These are phyloP conservation scores for Houttuynia cordata DNA, from an alignment of 164 flowering plant species.

Conservation along the genomic window DNA sequence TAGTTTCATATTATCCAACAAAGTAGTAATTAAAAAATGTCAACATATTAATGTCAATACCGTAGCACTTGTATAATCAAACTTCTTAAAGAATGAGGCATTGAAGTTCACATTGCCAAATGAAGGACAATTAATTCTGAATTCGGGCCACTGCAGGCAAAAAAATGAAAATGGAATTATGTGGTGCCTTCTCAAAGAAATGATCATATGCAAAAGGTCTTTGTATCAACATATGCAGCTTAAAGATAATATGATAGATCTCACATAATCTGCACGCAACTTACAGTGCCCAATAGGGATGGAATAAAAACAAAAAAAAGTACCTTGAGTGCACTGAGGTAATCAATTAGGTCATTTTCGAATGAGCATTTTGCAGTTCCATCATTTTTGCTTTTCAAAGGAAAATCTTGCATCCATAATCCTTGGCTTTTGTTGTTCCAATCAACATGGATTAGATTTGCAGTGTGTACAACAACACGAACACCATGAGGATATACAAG, in stretches of 20 bases:
- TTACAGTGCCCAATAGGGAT: neutral
- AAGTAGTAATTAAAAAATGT: neutral
- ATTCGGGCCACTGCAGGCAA: conserved; percentile 74
- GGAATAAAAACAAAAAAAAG: neutral
- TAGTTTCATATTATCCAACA: neutral
- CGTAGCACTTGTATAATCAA: conserved; percentile 70
- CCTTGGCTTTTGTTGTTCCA: conserved; percentile 99
- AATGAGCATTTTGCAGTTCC: conserved; percentile 41
- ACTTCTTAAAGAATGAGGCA: conserved; percentile 71
- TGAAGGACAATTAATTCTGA: conserved; percentile 42
- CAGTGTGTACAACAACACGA: conserved; percentile 82
- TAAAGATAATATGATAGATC: neutral
- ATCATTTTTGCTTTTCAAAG: conserved; percentile 66
- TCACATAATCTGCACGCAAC: neutral
- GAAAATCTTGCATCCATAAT: conserved; percentile 99
- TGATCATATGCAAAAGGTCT: neutral
- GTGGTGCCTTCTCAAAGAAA: neutral
- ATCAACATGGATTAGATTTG: conserved; percentile 86
- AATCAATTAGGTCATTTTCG: conserved; percentile 81
- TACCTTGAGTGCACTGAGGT: conserved; percentile 79
- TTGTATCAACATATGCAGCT: neutral
- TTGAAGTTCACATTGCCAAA: conserved; percentile 51
- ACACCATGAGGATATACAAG: conserved; percentile 88
- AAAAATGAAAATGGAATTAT: neutral
- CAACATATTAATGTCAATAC: conserved; percentile 24